Evolutionary conservation across 2,329 filamentous ascomycete genomes (phyloP), one percentile per base, ranked within the genome.

Genomic region (Talaromyces sp.): DNA sequence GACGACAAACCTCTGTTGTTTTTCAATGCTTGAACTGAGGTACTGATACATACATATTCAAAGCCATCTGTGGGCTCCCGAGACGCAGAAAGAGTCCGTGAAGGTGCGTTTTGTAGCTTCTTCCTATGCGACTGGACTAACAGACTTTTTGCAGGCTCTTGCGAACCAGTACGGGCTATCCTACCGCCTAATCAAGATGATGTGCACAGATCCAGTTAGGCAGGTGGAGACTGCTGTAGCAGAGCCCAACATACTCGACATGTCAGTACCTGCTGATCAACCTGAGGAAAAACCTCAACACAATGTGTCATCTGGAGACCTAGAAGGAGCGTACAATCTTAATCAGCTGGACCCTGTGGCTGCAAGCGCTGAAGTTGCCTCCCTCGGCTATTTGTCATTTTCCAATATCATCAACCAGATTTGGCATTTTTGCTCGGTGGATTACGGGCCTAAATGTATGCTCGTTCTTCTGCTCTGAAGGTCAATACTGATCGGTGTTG

Each of bases 401-500:
- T 83, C 85, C 57, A 77, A 84, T 33, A 81, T 91, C 46, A 84
- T 88, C 5, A 82, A 89, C 65, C 83, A 88, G 61, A 87, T 90
- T n/a, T 88, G 88, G 80, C 89, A 91, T 71, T 92, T 89, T 73
- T 88, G 86, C 14, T 88, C 88, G 0, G 83, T 90, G 14, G 89
- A 92, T 68, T 84, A 88, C 72, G 89, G 88, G 0, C 76, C 81
- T 16, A 82, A 80, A 71, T 90, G 88, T 86, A 76, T 69, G 80
- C 18, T 11, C 18, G 54, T 11, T 50, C 58, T 11, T 7, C 28
- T 23, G 59, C 23, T n/a, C 14, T 35, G 9, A 35, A 28, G 11
- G 5, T 18, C 14, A 12, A 62, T 64, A 31, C 52, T 64, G 21
- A 58, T 71, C 39, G 12, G 12, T 33, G 5, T 3, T 14, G 3